phyloP scores from a whole-genome alignment of 345 rosid species.

The Noccaea caerulescens region DNA sequence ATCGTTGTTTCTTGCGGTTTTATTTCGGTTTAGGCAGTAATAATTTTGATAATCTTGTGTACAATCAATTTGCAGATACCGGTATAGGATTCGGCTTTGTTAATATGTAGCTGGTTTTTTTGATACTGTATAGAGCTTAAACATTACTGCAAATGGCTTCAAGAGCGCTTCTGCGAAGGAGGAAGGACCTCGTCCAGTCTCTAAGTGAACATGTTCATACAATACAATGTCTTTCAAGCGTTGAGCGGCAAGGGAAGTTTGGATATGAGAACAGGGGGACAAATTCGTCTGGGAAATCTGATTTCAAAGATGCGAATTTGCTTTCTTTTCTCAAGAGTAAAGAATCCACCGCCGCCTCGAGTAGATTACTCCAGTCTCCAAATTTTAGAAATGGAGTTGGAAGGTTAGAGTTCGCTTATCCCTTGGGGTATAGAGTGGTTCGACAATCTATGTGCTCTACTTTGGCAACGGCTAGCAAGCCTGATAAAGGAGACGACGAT shows the following conservation, averaged over 20 bases:
- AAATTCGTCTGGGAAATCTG: constrained; percentile 30
- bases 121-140: constrained; percentile 30
- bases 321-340: constrained; percentile 43
- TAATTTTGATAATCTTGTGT: background rate
- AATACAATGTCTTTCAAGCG: constrained; percentile 48
- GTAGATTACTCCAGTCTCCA: constrained; percentile 40
- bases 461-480: constrained; percentile 64
- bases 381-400: constrained; percentile 48
- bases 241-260: constrained; percentile 43
- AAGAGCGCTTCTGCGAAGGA: constrained; percentile 62
- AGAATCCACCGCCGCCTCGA: constrained; percentile 11
- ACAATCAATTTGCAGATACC: constrained; percentile 32
- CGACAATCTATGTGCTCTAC: constrained; percentile 54
- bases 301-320: constrained; percentile 42
- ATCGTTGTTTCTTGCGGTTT: background rate
- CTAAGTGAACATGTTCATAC: constrained; percentile 47
- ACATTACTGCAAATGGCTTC: constrained; percentile 60
- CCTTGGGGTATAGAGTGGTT: constrained; percentile 49
- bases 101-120: constrained; percentile 29
- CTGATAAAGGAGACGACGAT: constrained; percentile 43
- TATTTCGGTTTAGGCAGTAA: background rate
- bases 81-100: constrained; percentile 30
- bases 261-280: constrained; percentile 39
- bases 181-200: constrained; percentile 47
- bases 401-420: constrained; percentile 44